Evolutionary conservation across 225 moss, liverwort and hornwort species (phyloP), one percentile per base, ranked within the genome.

Genomic region (Straminergon stramineum): DNA sequence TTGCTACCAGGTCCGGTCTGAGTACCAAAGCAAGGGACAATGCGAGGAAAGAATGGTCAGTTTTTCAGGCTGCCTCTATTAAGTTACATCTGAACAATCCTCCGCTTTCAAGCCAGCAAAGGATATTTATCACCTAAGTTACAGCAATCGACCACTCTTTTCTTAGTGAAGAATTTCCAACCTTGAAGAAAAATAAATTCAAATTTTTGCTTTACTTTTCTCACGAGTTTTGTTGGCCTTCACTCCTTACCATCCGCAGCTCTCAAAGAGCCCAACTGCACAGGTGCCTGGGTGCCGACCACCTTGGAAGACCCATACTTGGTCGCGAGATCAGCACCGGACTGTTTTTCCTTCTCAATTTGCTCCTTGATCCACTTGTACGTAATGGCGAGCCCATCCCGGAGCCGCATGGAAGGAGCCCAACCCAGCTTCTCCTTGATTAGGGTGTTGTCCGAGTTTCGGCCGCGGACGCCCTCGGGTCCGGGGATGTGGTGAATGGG

Each of bases 301-400:
- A 98, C 95, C 78, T 97, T 98, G 27, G 97, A 98, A 19, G 94
- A 85, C 1, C 97, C 93, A 9, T 95, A 98, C 88, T 93, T 95
- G 62, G 91, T 55, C 4, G 96, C 92, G 1, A 97, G 82, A 35
- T 94, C 94, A 0, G 81, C 88, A 4, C 95, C 95, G 10, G 91
- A 85, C 0, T 82, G 73, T 43, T 88, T 86, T 73, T 98, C 98
- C 89, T 96, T 94, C 77, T 92, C 94, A 6, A 97, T 91, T 83
- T 98, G 98, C 88, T 95, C 94, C 94, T 96, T 96, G 88, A 98
- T 97, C 98, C 98, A 98, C 87, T 93, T 92, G 90, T 90, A 98
- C 0, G 98, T 97, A 27, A 98, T 98, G 61, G 92, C 87, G 45
- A 98, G 83, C 7, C 98, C 98, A 75, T 98, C 97, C 88, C 93